Evolutionary conservation across 768 basidiomycete genomes (phyloP).

Genomic region (Daedaleopsis nitida): DNA sequence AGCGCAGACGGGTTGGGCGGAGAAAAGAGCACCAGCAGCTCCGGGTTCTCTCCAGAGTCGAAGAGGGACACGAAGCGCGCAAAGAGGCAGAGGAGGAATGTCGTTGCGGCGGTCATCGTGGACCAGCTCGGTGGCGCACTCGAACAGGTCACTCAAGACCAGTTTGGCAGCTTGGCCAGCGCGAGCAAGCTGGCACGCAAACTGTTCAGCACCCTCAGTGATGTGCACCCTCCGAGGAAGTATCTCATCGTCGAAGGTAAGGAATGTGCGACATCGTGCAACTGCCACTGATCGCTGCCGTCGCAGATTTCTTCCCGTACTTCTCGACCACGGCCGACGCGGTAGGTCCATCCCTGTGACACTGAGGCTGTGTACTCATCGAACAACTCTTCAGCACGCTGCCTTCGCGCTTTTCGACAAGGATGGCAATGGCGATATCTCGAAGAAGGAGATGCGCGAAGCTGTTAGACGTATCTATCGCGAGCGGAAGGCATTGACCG

Average conservation of each 20-base stretch:
- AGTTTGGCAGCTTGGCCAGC: constrained; percentile 59
- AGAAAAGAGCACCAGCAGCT: neutral
- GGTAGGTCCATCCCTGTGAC: constrained; percentile 38
- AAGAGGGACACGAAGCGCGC: constrained; percentile 15
- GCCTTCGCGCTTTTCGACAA: constrained; percentile 77
- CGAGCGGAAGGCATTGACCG: constrained; percentile 71
- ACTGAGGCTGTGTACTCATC: neutral
- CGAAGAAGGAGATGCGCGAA: constrained; percentile 78
- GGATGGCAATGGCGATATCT: constrained; percentile 82
- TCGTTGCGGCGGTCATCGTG: constrained; percentile 67
- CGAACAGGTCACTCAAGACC: constrained; percentile 63
- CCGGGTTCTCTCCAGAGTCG: constrained; percentile 14
- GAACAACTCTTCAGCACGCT: constrained; percentile 45
- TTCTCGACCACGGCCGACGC: constrained; percentile 74
- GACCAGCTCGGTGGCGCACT: constrained; percentile 72
- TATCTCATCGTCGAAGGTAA: constrained; percentile 70
- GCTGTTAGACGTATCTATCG: constrained; percentile 80
- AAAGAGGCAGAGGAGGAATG: constrained; percentile 36
- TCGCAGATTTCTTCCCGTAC: constrained; percentile 74
- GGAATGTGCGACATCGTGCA: constrained; percentile 10
- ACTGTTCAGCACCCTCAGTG: constrained; percentile 62
- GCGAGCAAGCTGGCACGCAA: constrained; percentile 70
- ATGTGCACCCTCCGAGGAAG: constrained; percentile 57
- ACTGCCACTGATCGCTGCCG: constrained; percentile 1
- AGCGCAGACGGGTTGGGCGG: constrained; percentile 19